Base-by-base conservation (phyloP, 306 rosid species). In the Vigna reflexopilosa region DNA sequence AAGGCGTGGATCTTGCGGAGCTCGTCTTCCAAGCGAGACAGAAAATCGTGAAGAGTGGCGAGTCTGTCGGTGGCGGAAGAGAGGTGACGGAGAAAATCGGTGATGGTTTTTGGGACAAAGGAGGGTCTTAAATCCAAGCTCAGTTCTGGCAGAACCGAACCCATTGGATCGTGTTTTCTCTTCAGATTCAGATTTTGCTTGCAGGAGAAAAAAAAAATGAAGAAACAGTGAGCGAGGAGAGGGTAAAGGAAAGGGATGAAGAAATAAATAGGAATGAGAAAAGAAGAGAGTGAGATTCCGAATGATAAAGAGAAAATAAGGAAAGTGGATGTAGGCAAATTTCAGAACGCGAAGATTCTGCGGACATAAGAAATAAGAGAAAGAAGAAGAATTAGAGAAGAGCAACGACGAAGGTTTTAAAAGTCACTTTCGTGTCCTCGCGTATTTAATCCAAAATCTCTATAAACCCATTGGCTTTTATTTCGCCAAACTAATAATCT, bases 1-100 rank as follows among this genome's bases (percentile, higher is more conserved):
- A 95, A 95, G 13, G 93, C 97, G 17, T 95, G 88, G 92, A 95
- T 95, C 92, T 95, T 95, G 75, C 59, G 76, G 89, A 82, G 85
- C 78, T 95, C 98, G 1, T 88, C 93, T 83, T 92, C 93, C 83
- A 95, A 86, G 49, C 79, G 73, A 20, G 78, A 42, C 30, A 89
- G 70, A 19, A 85, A 85, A 81, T 87, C 90, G 6, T 84, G 85
- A 69, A 92, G 88, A 47, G 52, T 76, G 26, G 85, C 78, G 17
- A 64, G 78, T 58, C 85, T 85, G 16, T 92, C 90, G 17, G 86
- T 2, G 9, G 77, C 59, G 81, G 77, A 57, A 1, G 78, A 72
- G 30, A 92, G 78, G 67, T 84, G 85, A 45, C 4, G 79, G 75
- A 92, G 93, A 47, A 95, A 88, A 80, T 91, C 88, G 58, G 79